phyloP scores from a whole-genome alignment of 495 filamentous ascomycete species.

The Aspergillus bridgeri region DNA sequence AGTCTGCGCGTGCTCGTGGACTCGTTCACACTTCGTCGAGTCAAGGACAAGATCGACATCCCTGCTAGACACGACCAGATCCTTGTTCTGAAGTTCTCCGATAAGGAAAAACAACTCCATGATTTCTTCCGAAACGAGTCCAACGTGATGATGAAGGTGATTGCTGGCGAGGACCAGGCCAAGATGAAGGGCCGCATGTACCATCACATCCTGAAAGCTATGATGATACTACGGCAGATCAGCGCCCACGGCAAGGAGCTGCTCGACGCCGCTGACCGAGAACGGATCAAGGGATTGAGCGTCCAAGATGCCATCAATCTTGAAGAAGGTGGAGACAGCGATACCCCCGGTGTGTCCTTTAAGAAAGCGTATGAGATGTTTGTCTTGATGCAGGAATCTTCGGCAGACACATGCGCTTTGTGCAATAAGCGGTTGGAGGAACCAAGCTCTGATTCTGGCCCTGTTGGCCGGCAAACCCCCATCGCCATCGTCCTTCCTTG shows the following conservation, averaged over 20 bases:
- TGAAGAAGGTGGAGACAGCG: slow-evolving; percentile 65
- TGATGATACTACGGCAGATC: slow-evolving; percentile 83
- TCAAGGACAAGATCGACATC: slow-evolving; percentile 86
- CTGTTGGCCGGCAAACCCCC: slow-evolving; percentile 53
- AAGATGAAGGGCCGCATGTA: slow-evolving; percentile 78
- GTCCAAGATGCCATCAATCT: slow-evolving; percentile 81
- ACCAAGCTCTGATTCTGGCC: slow-evolving; percentile 39
- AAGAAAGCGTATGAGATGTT: slow-evolving; percentile 79
- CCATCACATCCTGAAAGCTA: slow-evolving; percentile 84
- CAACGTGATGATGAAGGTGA: slow-evolving; percentile 57
- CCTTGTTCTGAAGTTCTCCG: slow-evolving; percentile 55
- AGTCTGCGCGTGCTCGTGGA: slow-evolving; percentile 90
- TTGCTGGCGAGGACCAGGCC: slow-evolving; percentile 48
- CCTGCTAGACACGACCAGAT: slow-evolving; percentile 71
- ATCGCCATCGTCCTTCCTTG: slow-evolving; percentile 81
- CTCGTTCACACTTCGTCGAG: slow-evolving; percentile 84
- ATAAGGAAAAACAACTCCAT: slow-evolving; percentile 53
- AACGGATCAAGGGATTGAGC: slow-evolving; percentile 72
- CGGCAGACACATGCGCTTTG: slow-evolving; percentile 62
- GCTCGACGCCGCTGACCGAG: slow-evolving; percentile 75
- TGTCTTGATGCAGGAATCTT: slow-evolving; percentile 72
- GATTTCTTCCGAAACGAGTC: slow-evolving; percentile 62
- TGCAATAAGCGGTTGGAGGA: slow-evolving; percentile 63
- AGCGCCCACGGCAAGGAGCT: slow-evolving; percentile 91
- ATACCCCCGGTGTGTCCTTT: slow-evolving; percentile 50